Evolutionary conservation across 305 asterid species (phyloP).

Genomic region (Fraxinus ornus): DNA sequence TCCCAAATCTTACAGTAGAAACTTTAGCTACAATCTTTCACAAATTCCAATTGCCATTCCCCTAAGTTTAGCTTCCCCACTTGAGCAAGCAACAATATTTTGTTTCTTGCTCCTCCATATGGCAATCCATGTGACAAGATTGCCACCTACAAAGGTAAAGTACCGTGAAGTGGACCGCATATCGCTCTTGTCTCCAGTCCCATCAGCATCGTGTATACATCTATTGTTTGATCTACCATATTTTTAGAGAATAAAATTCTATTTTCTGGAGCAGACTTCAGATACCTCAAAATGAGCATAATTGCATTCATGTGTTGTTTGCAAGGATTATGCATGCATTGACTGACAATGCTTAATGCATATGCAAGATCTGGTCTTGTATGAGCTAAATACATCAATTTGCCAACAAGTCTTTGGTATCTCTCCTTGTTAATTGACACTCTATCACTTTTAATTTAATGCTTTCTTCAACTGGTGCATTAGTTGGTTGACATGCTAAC

Average conservation of each 20-base stretch:
- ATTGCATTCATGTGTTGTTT: not conserved
- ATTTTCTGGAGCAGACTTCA: not conserved
- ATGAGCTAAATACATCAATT: too few relatives aligned
- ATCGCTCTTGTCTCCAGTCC: not conserved
- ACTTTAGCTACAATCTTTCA: not conserved
- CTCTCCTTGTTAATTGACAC: too few relatives aligned
- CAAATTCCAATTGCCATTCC: not conserved
- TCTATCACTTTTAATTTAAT: too few relatives aligned
- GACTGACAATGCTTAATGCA: not conserved
- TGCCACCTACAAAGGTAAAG: not conserved
- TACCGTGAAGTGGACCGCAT: not conserved
- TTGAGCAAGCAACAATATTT: not conserved
- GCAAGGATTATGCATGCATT: not conserved
- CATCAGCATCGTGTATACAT: not conserved
- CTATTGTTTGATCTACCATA: not conserved
- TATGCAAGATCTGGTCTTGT: not conserved
- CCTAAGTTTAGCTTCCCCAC: constrained; percentile 2
- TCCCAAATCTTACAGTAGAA: constrained; percentile 1
- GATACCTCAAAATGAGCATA: not conserved
- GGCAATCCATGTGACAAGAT: not conserved
- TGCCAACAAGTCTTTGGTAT: too few relatives aligned
- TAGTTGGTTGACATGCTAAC: too few relatives aligned
- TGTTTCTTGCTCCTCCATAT: not conserved
- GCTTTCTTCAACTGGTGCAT: too few relatives aligned
- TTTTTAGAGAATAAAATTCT: not conserved